These are phyloP conservation scores for Oryza brachyantha DNA, from an alignment of 176 grass and related monocot species.

Conservation along the genomic window DNA sequence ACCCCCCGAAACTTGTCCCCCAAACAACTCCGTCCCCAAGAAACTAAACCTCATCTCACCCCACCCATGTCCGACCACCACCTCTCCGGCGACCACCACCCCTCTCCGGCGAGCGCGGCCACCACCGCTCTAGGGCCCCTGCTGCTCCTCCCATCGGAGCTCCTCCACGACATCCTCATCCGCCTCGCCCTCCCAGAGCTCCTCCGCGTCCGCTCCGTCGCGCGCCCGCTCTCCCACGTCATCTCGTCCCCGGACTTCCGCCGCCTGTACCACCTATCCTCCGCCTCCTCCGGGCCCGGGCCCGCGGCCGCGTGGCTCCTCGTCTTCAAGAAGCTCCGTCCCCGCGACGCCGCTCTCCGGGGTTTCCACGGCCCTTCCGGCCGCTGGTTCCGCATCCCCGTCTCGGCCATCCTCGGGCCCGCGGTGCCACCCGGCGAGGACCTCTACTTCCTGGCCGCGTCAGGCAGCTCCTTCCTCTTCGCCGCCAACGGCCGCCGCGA, in stretches of 20 bases:
- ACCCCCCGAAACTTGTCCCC: conserved; percentile 26
- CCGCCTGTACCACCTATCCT: conserved; percentile 65
- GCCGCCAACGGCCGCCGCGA: conserved; percentile 83
- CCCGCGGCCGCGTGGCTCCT: conserved; percentile 81
- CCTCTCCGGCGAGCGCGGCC: conserved; percentile 24
- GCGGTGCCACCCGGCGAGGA: conserved; percentile 75
- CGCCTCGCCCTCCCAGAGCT: conserved; percentile 74
- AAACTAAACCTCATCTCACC: conserved; percentile 51
- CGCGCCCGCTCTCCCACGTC: conserved; percentile 63
- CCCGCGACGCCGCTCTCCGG: conserved; percentile 56
- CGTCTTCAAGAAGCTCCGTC: conserved; percentile 81
- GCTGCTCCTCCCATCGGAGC: conserved; percentile 68
- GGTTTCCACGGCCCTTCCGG: conserved; percentile 84
- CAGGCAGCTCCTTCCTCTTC: conserved; percentile 81
- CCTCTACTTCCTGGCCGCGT: conserved; percentile 88
- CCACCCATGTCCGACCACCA: conserved; percentile 40
- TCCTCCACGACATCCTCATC: conserved; percentile 79
- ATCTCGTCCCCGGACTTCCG: conserved; percentile 70
- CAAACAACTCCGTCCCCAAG: conserved; percentile 44
- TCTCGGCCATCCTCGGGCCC: conserved; percentile 52
- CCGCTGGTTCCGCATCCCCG: conserved; percentile 82
- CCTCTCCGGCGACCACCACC: conserved; percentile 31
- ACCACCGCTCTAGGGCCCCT: conserved; percentile 35
- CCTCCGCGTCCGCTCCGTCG: conserved; percentile 69
- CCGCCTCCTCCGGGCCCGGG: conserved; percentile 37